These are phyloP conservation scores for Medicago arabica DNA, from an alignment of 306 rosid genomes.

Conservation along the genomic window DNA sequence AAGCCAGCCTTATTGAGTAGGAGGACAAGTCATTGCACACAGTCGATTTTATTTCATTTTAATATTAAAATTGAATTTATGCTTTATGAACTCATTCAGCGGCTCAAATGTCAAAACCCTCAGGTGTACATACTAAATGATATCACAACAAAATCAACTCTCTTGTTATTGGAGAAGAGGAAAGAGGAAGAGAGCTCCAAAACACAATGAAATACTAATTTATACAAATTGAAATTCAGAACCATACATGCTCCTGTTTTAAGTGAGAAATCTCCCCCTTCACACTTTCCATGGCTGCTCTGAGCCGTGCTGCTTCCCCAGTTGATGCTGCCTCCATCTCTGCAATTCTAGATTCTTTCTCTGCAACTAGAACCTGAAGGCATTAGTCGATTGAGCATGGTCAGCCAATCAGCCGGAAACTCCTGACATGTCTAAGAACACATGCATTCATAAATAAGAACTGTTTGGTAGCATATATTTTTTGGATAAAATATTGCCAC, in stretches of 20 bases:
- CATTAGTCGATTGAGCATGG: conserved; percentile 40
- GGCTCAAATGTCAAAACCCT: conserved; percentile 11
- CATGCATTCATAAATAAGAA: conserved; percentile 19
- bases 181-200: conserved; percentile 31
- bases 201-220: conserved; percentile 31
- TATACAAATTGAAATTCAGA: conserved; percentile 35
- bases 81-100: conserved; percentile 12
- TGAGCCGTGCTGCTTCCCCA: conserved; percentile 92
- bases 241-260: conserved; percentile 79
- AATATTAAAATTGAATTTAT: conserved; percentile 27
- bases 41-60: conserved; percentile 8
- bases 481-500: conserved; percentile 14
- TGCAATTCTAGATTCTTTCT: conserved; percentile 92
- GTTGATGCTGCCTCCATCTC: conserved; percentile 98
- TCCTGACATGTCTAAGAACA: conserved; percentile 33
- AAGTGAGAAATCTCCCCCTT: conserved; percentile 88
- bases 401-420: conserved; percentile 37
- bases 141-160: conserved; percentile 29
- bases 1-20: not conserved
- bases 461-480: not conserved
- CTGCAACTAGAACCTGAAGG: conserved; percentile 84
- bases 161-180: conserved; percentile 8
- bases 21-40: not conserved
- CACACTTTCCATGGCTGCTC: conserved; percentile 83
- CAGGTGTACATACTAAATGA: conserved; percentile 19